Percentiles rank a stretch among this genome's conserved stretches.
Evolutionary conservation across 306 rosid species (phyloP).

Genomic region (Vigna trinervia): DNA sequence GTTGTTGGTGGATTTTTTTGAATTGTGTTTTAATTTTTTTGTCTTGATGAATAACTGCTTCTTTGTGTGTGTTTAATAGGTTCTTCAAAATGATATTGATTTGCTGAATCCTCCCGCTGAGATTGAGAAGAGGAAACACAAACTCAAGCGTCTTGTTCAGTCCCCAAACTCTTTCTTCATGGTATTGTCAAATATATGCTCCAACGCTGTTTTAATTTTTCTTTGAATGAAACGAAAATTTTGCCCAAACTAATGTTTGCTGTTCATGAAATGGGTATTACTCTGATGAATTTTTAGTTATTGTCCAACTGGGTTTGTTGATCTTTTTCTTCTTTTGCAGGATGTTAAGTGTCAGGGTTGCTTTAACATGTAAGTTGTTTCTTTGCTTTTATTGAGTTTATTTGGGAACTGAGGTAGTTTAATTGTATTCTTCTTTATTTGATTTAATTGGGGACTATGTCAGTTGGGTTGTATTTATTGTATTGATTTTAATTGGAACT

Average conservation of each 20-base stretch:
- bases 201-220: too few species aligned
- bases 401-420: not conserved
- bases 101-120: slow-evolving; percentile 61
- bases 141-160: slow-evolving; percentile 63
- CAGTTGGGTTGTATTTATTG: too few species aligned
- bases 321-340: slow-evolving; percentile 24
- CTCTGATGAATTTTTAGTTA: not conserved
- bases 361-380: slow-evolving; percentile 59
- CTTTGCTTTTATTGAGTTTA: not conserved
- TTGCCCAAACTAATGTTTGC: not conserved
- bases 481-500: not conserved
- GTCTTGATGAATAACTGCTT: not conserved
- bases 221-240: not conserved
- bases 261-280: not conserved
- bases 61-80: slow-evolving; percentile 37
- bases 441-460: not conserved
- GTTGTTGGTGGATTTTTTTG: too few species aligned
- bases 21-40: too few species aligned
- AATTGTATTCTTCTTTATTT: too few species aligned
- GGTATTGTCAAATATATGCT: slow-evolving; percentile 27
- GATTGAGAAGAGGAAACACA: slow-evolving; percentile 62
- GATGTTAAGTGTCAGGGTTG: slow-evolving; percentile 70
- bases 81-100: slow-evolving; percentile 64
- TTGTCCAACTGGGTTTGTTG: not conserved
- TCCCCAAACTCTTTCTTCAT: slow-evolving; percentile 65